Percentiles rank a stretch among this genome's conserved stretches.
phyloP scores from a whole-genome alignment of 2,329 filamentous ascomycete species.

The Magnaporthiopsis poae region DNA sequence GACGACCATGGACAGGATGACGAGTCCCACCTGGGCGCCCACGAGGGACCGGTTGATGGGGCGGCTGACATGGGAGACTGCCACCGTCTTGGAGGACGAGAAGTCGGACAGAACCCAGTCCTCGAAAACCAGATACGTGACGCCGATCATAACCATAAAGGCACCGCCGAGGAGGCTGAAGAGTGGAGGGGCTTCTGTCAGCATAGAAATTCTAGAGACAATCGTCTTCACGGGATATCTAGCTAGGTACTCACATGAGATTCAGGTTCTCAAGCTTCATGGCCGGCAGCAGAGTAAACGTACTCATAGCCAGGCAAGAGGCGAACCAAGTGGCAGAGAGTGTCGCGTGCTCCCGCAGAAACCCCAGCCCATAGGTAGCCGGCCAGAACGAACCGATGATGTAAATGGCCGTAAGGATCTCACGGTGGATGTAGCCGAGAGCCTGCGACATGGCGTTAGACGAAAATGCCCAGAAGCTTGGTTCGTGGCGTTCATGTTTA shows the following conservation, averaged over 20 bases:
- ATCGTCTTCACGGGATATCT: not conserved
- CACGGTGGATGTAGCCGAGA: slow-evolving; percentile 81
- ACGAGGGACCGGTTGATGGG: slow-evolving; percentile 48
- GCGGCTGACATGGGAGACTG: slow-evolving; percentile 21
- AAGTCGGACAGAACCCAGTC: slow-evolving; percentile 45
- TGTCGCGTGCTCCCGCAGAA: slow-evolving; percentile 55
- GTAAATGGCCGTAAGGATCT: slow-evolving; percentile 76
- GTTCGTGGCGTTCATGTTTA: not conserved
- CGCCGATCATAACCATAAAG: slow-evolving; percentile 66
- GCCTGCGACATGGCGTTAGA: slow-evolving; percentile 44
- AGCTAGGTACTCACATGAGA: slow-evolving; percentile 48
- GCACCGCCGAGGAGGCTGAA: slow-evolving; percentile 61
- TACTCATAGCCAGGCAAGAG: slow-evolving; percentile 75
- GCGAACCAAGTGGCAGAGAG: slow-evolving; percentile 63
- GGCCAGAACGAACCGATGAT: slow-evolving; percentile 72
- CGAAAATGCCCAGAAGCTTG: not conserved
- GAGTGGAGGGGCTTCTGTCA: not conserved
- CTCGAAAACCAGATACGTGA: slow-evolving; percentile 73
- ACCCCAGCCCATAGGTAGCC: slow-evolving; percentile 58
- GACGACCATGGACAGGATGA: slow-evolving; percentile 71
- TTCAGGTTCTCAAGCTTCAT: slow-evolving; percentile 71
- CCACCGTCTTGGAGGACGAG: slow-evolving; percentile 20
- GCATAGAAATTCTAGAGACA: not conserved
- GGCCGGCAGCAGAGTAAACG: slow-evolving; percentile 79
- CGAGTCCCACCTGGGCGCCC: slow-evolving; percentile 66